Conservation (phyloP, 192 early-diverging fungal species). For the Chytriomyces sp. region DNA sequence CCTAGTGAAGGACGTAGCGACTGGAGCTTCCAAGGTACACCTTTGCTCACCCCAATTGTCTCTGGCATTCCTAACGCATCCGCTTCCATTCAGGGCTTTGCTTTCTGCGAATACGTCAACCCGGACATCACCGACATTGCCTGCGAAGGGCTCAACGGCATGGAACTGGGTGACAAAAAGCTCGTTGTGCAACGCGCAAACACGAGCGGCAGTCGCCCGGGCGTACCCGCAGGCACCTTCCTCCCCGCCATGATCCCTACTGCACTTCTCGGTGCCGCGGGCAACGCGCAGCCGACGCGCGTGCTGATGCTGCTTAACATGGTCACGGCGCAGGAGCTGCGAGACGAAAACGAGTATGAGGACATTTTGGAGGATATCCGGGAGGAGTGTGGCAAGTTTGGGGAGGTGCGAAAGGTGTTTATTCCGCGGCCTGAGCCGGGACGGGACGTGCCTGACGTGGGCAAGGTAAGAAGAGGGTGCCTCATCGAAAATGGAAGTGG, state of each 20-base stretch:
- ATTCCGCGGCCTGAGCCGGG: constrained; percentile 78
- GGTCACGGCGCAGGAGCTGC: constrained; percentile 84
- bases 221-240: constrained; percentile 32
- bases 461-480: constrained; percentile 83
- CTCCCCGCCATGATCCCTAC: constrained; percentile 45
- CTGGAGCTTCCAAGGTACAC: constrained; percentile 71
- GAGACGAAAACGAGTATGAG: constrained; percentile 80
- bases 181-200: constrained; percentile 93
- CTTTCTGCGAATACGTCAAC: constrained; percentile 95
- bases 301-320: constrained; percentile 94
- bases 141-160: constrained; percentile 91
- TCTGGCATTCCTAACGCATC: constrained; percentile 5
- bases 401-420: constrained; percentile 72
- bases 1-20: constrained; percentile 81
- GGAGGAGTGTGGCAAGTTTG: constrained; percentile 89
- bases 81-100: constrained; percentile 72
- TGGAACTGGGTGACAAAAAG: constrained; percentile 92
- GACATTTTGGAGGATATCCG: constrained; percentile 90
- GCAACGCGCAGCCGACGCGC: constrained; percentile 69
- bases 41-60: not conserved
- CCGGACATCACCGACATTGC: constrained; percentile 87
- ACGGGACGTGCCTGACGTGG: constrained; percentile 67
- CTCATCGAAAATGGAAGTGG: not conserved
- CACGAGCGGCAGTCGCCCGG: constrained; percentile 70
- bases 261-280: constrained; percentile 45